These are phyloP conservation scores for Nothopassalora personata DNA, from an alignment of 2,329 filamentous ascomycete genomes.

Conservation along the genomic window DNA sequence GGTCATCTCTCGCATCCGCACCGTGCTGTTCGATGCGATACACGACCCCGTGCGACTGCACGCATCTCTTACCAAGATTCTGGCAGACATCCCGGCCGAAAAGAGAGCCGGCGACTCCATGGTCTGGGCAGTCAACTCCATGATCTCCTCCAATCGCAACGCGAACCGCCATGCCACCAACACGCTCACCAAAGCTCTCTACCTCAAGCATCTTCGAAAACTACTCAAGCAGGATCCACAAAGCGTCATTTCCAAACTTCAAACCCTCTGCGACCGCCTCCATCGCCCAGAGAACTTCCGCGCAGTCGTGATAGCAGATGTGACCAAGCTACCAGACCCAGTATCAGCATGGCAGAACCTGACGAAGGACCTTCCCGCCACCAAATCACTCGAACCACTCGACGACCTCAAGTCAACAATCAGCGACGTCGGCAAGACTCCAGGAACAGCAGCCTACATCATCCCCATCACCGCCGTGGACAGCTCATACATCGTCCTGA, in stretches of 20 bases:
- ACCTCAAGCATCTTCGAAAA: conserved; percentile 78
- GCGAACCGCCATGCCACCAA: conserved; percentile 72
- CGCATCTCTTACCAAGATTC: conserved; percentile 67
- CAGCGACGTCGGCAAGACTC: conserved; percentile 65
- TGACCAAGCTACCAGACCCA: conserved; percentile 67
- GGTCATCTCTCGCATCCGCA: conserved; percentile 76
- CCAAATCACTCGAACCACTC: conserved; percentile 61
- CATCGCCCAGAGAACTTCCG: conserved; percentile 84
- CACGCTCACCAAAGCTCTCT: conserved; percentile 79
- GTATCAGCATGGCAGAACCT: conserved; percentile 73
- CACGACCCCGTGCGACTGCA: conserved; percentile 68
- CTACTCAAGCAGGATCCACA: conserved; percentile 72
- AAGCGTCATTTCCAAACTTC: conserved; percentile 69
- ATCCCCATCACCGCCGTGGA: conserved; percentile 90
- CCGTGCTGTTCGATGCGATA: conserved; percentile 80
- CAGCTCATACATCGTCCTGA: conserved; percentile 79
- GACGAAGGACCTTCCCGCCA: conserved; percentile 47
- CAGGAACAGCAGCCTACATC: conserved; percentile 71
- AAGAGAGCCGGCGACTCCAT: conserved; percentile 78
- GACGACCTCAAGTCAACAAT: conserved; percentile 66
- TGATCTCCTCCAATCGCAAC: conserved; percentile 72
- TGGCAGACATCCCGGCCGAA: conserved; percentile 85
- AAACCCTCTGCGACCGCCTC: conserved; percentile 67
- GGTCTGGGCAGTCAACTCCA: conserved; percentile 59
- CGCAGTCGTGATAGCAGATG: conserved; percentile 74